A percentile compares a stretch with the other conserved stretches of the same genome.
phyloP scores from a whole-genome alignment of 2,329 filamentous ascomycete genomes.

The Sporothrix humicola region DNA sequence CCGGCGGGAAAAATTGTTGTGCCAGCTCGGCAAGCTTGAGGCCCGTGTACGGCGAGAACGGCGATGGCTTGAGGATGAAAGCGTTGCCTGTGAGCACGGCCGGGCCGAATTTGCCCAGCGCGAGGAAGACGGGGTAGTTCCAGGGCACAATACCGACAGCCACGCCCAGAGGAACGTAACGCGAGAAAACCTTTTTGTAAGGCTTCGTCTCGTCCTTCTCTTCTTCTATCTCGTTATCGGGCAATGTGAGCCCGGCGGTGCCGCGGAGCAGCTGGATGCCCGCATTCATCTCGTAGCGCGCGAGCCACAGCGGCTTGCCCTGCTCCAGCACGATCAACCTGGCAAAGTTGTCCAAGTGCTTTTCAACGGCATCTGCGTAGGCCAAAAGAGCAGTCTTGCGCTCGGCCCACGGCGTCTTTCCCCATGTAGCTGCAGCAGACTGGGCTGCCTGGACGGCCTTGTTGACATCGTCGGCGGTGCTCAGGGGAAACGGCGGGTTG shows the following conservation, averaged over 20 bases:
- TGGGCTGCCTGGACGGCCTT: neutral
- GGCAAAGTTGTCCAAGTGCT: neutral
- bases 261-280: neutral
- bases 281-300: neutral
- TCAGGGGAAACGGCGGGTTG: neutral
- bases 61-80: constrained; percentile 6
- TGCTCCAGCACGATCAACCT: neutral
- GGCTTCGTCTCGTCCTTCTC: neutral
- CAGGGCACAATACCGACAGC: constrained; percentile 5
- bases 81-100: constrained; percentile 6
- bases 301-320: constrained; percentile 5
- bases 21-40: constrained; percentile 13
- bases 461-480: neutral
- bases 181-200: neutral
- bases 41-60: neutral
- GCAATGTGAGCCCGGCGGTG: neutral
- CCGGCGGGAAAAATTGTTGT: neutral
- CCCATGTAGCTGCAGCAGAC: neutral
- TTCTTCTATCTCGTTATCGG: neutral
- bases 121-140: constrained; percentile 5
- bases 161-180: neutral
- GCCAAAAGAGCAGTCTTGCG: neutral
- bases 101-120: neutral
- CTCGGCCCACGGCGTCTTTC: neutral
- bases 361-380: neutral